Evolutionary conservation across 148 eudicot genomes (phyloP).

Genomic region (Fagopyrum esculentum): DNA sequence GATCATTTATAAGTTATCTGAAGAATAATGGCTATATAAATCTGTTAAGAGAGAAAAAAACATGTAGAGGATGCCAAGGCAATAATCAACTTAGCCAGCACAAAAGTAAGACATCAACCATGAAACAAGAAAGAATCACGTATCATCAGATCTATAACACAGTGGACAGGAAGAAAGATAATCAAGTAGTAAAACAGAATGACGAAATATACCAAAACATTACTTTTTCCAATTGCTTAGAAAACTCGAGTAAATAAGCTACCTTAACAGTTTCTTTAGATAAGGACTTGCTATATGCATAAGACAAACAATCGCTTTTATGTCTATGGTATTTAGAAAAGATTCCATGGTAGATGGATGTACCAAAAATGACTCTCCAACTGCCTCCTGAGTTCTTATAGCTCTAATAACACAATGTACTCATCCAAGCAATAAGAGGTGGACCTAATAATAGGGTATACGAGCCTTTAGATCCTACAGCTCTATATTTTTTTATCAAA

Average conservation of each 20-base stretch:
- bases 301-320: background rate
- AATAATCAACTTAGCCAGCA: background rate
- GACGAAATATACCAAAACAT: background rate
- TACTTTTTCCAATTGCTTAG: background rate
- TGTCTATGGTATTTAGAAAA: background rate
- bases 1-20: background rate
- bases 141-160: background rate
- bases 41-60: background rate
- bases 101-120: background rate
- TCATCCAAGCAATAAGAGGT: slow-evolving; percentile 2
- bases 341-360: background rate
- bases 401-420: background rate
- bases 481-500: background rate
- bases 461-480: background rate
- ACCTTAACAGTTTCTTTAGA: background rate
- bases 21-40: background rate
- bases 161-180: background rate
- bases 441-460: background rate
- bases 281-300: background rate
- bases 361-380: background rate
- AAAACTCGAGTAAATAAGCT: background rate
- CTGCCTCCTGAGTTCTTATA: background rate
- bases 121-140: background rate
- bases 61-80: background rate
- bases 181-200: background rate